Conservation (phyloP, 306 rosid genomes). For the Cyclanthera cordifolia region DNA sequence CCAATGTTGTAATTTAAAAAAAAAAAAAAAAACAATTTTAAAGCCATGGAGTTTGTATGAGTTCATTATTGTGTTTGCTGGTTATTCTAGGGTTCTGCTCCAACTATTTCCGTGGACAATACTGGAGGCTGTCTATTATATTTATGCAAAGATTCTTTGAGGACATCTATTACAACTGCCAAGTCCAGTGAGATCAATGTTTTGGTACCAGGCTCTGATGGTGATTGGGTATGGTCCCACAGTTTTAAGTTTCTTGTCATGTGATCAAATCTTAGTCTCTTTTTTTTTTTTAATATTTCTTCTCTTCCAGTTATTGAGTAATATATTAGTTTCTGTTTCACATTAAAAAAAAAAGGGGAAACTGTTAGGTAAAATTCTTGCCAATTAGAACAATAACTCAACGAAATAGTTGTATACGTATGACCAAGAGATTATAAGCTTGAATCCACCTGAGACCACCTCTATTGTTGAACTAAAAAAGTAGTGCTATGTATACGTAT, state of each 20-base stretch:
- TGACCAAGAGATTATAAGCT: too few species aligned
- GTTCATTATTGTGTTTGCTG: constrained; percentile 14
- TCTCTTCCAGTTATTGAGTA: background rate
- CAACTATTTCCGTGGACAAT: constrained; percentile 87
- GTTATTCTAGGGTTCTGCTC: constrained; percentile 67
- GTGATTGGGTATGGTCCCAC: constrained; percentile 72
- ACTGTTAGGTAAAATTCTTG: background rate
- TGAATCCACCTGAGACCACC: too few species aligned
- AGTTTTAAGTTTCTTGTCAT: constrained; percentile 7
- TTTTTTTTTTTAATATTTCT: background rate
- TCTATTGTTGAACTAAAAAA: too few species aligned
- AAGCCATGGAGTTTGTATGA: constrained; percentile 5
- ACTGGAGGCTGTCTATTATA: constrained; percentile 84
- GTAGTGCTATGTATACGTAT: background rate
- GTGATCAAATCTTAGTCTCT: background rate
- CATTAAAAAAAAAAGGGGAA: background rate
- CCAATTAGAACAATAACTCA: too few species aligned
- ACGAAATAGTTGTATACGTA: too few species aligned
- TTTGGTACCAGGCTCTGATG: constrained; percentile 68
- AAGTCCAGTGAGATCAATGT: constrained; percentile 95
- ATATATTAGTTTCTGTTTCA: background rate
- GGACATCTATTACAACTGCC: constrained; percentile 72
- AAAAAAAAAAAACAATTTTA: too few species aligned
- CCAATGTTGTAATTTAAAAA: too few species aligned
- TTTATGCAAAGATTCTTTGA: constrained; percentile 73